phyloP scores from a whole-genome alignment of 2,329 filamentous ascomycete genomes.

The Talaromyces islandicus region DNA sequence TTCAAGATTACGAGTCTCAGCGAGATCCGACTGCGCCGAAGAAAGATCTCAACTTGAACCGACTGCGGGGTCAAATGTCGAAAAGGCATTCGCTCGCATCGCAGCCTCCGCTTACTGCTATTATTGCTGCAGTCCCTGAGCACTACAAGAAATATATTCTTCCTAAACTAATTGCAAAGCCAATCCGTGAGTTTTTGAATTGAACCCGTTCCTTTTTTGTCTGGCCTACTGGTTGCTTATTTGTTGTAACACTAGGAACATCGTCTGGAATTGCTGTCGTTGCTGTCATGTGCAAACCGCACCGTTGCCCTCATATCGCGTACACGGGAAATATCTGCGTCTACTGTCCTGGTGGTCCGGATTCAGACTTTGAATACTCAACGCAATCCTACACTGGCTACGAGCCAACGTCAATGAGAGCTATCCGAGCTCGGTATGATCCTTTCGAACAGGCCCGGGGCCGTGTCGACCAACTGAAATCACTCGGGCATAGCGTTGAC shows the following conservation, averaged over 20 bases:
- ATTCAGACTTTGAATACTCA: conserved; percentile 98
- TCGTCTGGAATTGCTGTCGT: conserved; percentile 97
- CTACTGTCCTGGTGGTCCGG: conserved; percentile 94
- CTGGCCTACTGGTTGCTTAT: not conserved
- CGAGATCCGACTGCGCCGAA: conserved; percentile 66
- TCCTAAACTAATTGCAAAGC: conserved; percentile 93
- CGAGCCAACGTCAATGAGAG: conserved; percentile 96
- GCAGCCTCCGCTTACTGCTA: conserved; percentile 88
- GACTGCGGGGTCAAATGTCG: conserved; percentile 74
- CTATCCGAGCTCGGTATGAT: conserved; percentile 93
- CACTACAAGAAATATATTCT: conserved; percentile 99
- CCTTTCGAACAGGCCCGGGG: conserved; percentile 96
- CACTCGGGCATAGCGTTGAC: conserved; percentile 91
- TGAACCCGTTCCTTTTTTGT: not conserved
- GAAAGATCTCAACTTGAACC: conserved; percentile 90
- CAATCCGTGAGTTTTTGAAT: conserved; percentile 62
- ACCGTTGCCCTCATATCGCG: conserved; percentile 93
- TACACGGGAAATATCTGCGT: conserved; percentile 99
- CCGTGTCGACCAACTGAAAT: conserved; percentile 92
- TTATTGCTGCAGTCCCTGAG: conserved; percentile 97
- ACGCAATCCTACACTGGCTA: conserved; percentile 99
- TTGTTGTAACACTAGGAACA: conserved; percentile 56
- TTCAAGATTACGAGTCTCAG: conserved; percentile 84
- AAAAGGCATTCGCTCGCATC: conserved; percentile 88
- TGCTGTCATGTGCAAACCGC: conserved; percentile 99